Evolutionary conservation across 441 rosid species (phyloP).

Genomic region (Erodium texanum): DNA sequence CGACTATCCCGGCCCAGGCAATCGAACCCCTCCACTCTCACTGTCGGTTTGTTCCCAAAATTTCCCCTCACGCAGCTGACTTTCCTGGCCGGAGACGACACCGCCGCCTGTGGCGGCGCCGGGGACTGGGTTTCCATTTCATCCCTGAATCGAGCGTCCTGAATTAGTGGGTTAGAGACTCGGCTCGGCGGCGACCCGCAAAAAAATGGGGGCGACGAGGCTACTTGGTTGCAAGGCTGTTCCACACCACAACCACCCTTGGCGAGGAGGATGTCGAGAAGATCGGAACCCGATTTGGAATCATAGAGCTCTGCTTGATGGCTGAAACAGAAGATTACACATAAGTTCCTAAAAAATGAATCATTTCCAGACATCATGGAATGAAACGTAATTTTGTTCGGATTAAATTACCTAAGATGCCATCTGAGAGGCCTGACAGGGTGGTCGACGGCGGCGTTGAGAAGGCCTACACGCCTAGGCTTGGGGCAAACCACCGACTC

Average conservation of each 20-base stretch:
- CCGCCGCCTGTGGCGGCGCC: conserved; percentile 1
- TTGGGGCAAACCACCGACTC: conserved; percentile 66
- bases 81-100: conserved; percentile 41
- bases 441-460: conserved; percentile 31
- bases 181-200: conserved; percentile 95
- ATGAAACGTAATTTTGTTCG: no score
- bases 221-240: conserved; percentile 37
- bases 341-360: not conserved
- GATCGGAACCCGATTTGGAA: conserved; percentile 44
- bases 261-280: conserved; percentile 58
- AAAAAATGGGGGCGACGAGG: conserved; percentile 66
- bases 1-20: conserved; percentile 70
- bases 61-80: conserved; percentile 50
- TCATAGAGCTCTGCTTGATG: conserved; percentile 56
- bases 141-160: conserved; percentile 60
- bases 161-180: conserved; percentile 93
- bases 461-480: conserved; percentile 56
- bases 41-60: conserved; percentile 70
- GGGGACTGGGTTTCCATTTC: conserved; percentile 30
- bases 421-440: conserved; percentile 32
- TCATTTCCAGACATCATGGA: not conserved
- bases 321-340: conserved; percentile 29
- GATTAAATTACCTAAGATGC: conserved; percentile 43
- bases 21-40: conserved; percentile 81
- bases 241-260: conserved; percentile 58